Evolutionary conservation across 1,139 yeast species (phyloP).

Genomic region (Diutina sp.): DNA sequence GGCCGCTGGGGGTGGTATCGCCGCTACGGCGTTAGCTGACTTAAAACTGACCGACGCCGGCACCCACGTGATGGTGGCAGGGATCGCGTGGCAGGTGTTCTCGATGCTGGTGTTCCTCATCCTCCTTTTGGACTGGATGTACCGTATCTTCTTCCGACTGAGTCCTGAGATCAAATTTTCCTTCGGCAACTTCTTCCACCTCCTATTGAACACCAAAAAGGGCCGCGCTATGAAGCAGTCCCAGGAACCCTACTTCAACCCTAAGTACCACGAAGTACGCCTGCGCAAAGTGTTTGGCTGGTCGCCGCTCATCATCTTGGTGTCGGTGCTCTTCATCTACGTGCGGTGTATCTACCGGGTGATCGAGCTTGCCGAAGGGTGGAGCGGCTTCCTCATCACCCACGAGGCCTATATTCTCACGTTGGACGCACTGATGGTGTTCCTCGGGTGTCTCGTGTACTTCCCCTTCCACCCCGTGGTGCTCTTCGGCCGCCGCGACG

Average conservation of each 20-base stretch:
- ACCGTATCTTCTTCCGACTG: constrained; percentile 12
- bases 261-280: constrained; percentile 9
- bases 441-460: constrained; percentile 11
- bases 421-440: constrained; percentile 15
- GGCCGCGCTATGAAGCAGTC: constrained; percentile 8
- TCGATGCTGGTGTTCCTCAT: not conserved
- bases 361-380: constrained; percentile 19
- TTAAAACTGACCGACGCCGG: constrained; percentile 3
- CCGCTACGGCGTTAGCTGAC: constrained; percentile 13
- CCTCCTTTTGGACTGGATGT: not conserved
- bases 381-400: constrained; percentile 21
- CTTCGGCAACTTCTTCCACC: constrained; percentile 5
- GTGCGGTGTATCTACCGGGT: constrained; percentile 20
- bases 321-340: constrained; percentile 14
- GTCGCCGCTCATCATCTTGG: constrained; percentile 13
- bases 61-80: constrained; percentile 1
- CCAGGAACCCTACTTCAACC: constrained; percentile 8
- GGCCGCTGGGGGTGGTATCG: constrained; percentile 26
- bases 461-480: constrained; percentile 16
- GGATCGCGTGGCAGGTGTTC: constrained; percentile 1
- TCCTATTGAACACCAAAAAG: constrained; percentile 14
- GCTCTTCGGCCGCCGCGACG: constrained; percentile 12
- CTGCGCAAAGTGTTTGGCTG: constrained; percentile 10
- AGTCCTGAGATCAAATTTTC: constrained; percentile 8
- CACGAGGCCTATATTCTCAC: constrained; percentile 17